Evolutionary conservation across 2,329 filamentous ascomycete species (phyloP).

Genomic region (Sclerotinia nivalis): DNA sequence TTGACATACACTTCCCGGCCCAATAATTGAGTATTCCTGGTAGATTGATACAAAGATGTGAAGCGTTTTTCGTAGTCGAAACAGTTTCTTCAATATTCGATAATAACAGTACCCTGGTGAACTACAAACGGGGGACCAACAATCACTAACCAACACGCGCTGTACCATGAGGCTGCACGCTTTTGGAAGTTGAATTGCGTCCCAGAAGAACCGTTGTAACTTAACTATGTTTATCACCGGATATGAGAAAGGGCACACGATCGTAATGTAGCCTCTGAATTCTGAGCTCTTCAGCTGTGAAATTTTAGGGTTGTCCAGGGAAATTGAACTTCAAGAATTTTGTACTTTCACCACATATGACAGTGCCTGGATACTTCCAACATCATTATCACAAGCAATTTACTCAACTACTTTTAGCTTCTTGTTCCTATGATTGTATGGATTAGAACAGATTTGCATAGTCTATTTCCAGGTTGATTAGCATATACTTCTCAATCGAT

Average conservation of each 20-base stretch:
- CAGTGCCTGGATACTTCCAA: background rate
- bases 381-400: background rate
- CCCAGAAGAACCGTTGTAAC: background rate
- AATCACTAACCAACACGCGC: background rate
- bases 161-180: background rate
- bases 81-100: background rate
- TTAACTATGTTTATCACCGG: background rate
- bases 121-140: background rate
- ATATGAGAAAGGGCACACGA: background rate
- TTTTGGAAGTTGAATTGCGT: background rate
- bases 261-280: background rate
- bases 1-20: background rate
- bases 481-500: constrained; percentile 3
- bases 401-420: background rate
- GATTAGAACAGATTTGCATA: no score
- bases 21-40: background rate
- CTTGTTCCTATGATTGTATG: background rate
- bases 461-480: background rate
- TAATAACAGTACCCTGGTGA: background rate
- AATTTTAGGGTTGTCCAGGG: background rate
- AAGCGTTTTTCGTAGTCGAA: background rate
- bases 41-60: background rate
- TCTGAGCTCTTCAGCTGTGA: background rate
- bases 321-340: background rate
- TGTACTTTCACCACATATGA: background rate